Percentiles rank a stretch among this genome's conserved stretches.
phyloP scores from a whole-genome alignment of 78 protist species.

The Diacronema lutheri region DNA sequence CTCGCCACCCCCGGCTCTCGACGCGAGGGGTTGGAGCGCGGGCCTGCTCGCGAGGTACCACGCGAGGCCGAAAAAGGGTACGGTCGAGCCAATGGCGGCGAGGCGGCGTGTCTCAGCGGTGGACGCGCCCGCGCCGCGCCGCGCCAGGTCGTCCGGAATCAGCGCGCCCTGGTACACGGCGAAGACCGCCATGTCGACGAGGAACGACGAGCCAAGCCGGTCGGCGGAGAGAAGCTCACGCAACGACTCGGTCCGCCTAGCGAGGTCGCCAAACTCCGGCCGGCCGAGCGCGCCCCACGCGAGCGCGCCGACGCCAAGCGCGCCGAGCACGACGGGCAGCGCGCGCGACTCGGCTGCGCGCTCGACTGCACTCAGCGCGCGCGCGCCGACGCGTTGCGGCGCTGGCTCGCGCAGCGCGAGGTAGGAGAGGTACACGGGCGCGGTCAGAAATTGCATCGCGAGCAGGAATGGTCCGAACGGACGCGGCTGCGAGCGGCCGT shows the following conservation, averaged over 20 bases:
- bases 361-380: neutral
- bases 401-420: neutral
- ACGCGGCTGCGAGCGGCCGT: slow-evolving; percentile 4
- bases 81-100: neutral
- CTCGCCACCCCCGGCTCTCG: too few species aligned
- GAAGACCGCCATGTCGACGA: neutral
- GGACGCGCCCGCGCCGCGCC: neutral
- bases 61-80: neutral
- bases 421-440: neutral
- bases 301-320: neutral
- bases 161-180: neutral
- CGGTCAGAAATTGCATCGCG: neutral
- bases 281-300: neutral
- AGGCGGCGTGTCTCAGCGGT: neutral
- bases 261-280: neutral
- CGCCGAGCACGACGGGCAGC: neutral
- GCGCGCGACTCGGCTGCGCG: neutral
- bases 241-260: neutral
- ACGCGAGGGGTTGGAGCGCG: neutral
- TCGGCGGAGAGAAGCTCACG: neutral
- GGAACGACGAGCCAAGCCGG: neutral
- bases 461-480: neutral
- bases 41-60: neutral
- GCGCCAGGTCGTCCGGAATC: neutral
- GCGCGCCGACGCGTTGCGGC: neutral